Evolutionary conservation across 1,284 basidiomycete genomes (phyloP), one percentile per base, ranked within the genome.

Genomic region (Neolentinus lepideus): DNA sequence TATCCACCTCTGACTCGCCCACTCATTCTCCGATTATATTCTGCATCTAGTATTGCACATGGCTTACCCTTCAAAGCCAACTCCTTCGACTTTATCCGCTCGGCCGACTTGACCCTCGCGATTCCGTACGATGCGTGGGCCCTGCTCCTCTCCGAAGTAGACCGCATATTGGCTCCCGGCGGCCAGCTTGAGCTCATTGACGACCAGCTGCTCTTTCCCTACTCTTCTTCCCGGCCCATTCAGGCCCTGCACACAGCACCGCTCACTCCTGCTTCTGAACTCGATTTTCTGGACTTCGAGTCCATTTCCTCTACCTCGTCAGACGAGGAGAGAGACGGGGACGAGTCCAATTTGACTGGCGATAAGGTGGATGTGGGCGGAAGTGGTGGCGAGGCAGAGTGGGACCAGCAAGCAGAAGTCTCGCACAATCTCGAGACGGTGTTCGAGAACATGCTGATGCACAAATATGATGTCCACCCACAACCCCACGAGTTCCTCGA

Each of bases 151-250:
- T 60, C 63, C 0, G 81, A 91, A 72, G 77, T 76, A 3, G 67
- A 74, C 16, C 82, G 88, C 14, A 75, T 91, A 10, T 72, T 90
- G 19, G 72, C 70, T n/a, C 72, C 73, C 8, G 77, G 76, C 21
- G 85, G 88, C 3, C 75, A 78, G 14, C 69, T 90, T 1, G 88
- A 90, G 65, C 63, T 90, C 51, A 81, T 90, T 56, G 85, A 88
- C 67, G 88, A 90, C 64, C 72, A 84, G 60, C 66, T 87, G 27
- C 68, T 79, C 61, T 88, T 86, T 62, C 83, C 86, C 0, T 81
- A 80, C 35, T 67, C 68, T 55, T 58, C 57, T 16, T 10, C 60
- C 45, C 36, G 56, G 38, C 33, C 57, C 43, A 12, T 55, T 31
- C 54, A 19, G 27, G 47, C 57, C 29, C 51, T 54, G n/a, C 46